Conservation (phyloP, 148 eudicot genomes). For the Arctostaphylos glauca region DNA sequence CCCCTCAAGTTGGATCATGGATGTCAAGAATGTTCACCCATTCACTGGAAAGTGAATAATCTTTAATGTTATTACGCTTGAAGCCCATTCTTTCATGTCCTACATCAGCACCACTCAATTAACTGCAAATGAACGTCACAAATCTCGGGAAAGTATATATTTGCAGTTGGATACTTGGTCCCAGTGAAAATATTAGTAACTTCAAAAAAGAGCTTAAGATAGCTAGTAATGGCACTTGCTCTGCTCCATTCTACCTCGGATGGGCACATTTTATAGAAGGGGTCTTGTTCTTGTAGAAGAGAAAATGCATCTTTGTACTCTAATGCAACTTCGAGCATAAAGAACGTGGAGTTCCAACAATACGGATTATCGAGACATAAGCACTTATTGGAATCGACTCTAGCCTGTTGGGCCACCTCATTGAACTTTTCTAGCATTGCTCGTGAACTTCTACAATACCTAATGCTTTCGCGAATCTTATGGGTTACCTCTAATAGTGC, state of each 20-base stretch:
- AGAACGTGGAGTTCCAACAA: slow-evolving; percentile 77
- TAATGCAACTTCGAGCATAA: slow-evolving; percentile 63
- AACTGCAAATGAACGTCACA: slow-evolving; percentile 52
- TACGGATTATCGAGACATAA: slow-evolving; percentile 54
- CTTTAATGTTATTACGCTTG: too few species aligned
- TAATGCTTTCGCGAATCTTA: slow-evolving; percentile 70
- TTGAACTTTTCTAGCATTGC: slow-evolving; percentile 42
- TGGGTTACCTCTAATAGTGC: slow-evolving; percentile 48
- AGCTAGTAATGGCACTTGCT: slow-evolving; percentile 50
- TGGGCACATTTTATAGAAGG: slow-evolving; percentile 41
- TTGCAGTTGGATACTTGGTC: slow-evolving; percentile 57
- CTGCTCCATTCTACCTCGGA: slow-evolving; percentile 61
- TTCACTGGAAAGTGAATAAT: too few species aligned
- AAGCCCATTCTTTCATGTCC: too few species aligned
- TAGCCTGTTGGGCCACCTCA: slow-evolving; percentile 34
- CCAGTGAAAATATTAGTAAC: slow-evolving; percentile 55
- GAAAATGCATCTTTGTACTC: slow-evolving; percentile 63
- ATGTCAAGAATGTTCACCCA: too few species aligned
- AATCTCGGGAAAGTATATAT: slow-evolving; percentile 54
- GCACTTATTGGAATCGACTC: slow-evolving; percentile 31
- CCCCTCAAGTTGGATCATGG: too few species aligned
- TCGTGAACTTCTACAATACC: slow-evolving; percentile 60
- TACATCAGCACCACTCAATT: slow-evolving; percentile 59
- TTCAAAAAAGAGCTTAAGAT: slow-evolving; percentile 69
- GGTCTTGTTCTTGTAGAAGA: slow-evolving; percentile 60